phyloP scores from a whole-genome alignment of 1,284 basidiomycete genomes.

The Sanghuangporus baumii region DNA sequence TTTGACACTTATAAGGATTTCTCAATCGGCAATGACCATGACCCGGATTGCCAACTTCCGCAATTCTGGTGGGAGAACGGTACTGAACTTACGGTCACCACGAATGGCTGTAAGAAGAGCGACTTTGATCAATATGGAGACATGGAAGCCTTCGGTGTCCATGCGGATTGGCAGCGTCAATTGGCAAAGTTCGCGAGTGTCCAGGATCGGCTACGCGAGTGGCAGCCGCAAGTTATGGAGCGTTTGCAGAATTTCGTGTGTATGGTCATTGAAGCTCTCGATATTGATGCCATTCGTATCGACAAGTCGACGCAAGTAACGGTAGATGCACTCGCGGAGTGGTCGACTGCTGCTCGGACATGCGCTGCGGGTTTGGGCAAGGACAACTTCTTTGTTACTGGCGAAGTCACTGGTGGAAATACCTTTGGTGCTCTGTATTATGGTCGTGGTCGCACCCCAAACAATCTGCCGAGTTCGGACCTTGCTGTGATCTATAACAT shows the following conservation, averaged over 20 bases:
- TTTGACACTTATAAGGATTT: conserved; percentile 83
- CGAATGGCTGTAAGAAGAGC: conserved; percentile 68
- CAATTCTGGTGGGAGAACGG: conserved; percentile 77
- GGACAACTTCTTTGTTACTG: conserved; percentile 83
- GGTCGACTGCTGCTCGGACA: conserved; percentile 66
- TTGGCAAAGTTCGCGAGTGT: conserved; percentile 91
- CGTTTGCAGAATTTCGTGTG: conserved; percentile 77
- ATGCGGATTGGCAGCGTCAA: conserved; percentile 91
- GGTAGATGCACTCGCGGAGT: conserved; percentile 70
- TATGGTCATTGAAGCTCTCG: conserved; percentile 79
- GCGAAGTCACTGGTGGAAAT: conserved; percentile 93
- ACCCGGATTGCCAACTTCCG: conserved; percentile 70
- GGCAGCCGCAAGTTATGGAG: conserved; percentile 71
- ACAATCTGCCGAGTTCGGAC: conserved; percentile 51
- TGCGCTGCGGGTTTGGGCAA: conserved; percentile 74
- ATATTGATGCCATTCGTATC: conserved; percentile 89
- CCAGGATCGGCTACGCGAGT: conserved; percentile 89
- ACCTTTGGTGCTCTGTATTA: conserved; percentile 83
- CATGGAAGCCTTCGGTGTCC: conserved; percentile 94
- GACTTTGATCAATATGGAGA: conserved; percentile 94
- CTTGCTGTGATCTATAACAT: conserved; percentile 65
- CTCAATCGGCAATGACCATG: conserved; percentile 56
- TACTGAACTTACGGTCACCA: conserved; percentile 48
- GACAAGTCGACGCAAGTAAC: conserved; percentile 92
- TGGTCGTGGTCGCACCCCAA: conserved; percentile 80